phyloP scores from a whole-genome alignment of 192 early-diverging fungal species.

The Obelidium mucronatum region DNA sequence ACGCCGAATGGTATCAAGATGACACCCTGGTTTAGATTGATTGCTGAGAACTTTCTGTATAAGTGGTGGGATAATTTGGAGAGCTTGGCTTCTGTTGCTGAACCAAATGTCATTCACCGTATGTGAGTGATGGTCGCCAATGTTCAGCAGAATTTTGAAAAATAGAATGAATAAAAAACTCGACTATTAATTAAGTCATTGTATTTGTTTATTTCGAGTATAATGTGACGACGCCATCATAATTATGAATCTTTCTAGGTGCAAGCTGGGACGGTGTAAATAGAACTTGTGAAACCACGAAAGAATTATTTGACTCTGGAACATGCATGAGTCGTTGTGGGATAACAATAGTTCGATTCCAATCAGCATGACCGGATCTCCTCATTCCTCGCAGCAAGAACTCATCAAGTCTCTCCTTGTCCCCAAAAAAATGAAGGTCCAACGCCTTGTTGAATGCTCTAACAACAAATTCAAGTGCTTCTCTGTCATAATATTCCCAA shows the following conservation, averaged over 20 bases:
- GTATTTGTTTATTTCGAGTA: no score
- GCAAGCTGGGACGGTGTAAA: no score
- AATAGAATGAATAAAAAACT: no score
- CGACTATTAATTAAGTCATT: no score
- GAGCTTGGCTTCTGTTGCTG: conserved; percentile 63
- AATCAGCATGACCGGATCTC: not conserved
- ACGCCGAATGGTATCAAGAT: conserved; percentile 66
- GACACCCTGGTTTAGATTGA: conserved; percentile 97
- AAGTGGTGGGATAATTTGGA: conserved; percentile 95
- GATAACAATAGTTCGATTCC: not conserved
- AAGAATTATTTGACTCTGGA: no score
- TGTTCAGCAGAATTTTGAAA: no score
- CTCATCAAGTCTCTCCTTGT: conserved; percentile 6
- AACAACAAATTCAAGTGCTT: not conserved
- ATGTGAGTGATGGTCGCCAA: no score
- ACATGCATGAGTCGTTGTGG: not conserved
- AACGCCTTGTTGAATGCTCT: not conserved
- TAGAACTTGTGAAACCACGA: no score
- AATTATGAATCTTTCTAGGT: no score
- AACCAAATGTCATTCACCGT: conserved; percentile 76
- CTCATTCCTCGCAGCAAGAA: not conserved
- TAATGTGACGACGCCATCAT: no score
- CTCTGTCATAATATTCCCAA: not conserved
- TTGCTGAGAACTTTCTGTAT: conserved; percentile 91
- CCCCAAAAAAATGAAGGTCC: not conserved